These are phyloP conservation scores for Sordariomycetes sp. DNA, from an alignment of 2,329 filamentous ascomycete species.

Conservation along the genomic window DNA sequence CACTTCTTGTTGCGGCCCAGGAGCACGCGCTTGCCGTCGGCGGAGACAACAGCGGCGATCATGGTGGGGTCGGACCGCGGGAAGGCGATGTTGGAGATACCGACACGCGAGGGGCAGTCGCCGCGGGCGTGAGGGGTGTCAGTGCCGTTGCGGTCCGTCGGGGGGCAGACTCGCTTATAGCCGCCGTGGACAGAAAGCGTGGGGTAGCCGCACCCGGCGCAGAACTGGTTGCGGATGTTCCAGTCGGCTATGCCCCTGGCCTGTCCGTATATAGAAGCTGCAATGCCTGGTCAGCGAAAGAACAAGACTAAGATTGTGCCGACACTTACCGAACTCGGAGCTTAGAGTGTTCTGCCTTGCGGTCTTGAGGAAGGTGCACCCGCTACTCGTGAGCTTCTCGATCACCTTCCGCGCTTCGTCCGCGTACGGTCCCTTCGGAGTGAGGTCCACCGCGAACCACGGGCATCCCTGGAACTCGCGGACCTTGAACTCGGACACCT, in stretches of 20 bases:
- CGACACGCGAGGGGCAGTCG: slow-evolving; percentile 71
- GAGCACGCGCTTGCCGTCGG: slow-evolving; percentile 66
- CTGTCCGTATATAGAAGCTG: slow-evolving; percentile 69
- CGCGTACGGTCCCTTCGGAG: slow-evolving; percentile 54
- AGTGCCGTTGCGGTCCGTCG: slow-evolving; percentile 48
- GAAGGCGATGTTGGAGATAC: slow-evolving; percentile 84
- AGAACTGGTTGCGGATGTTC: slow-evolving; percentile 89
- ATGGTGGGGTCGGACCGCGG: slow-evolving; percentile 89
- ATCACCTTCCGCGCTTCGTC: slow-evolving; percentile 46
- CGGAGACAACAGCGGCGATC: slow-evolving; percentile 84
- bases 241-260: slow-evolving; percentile 84
- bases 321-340: slow-evolving; percentile 45
- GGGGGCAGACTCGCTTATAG: slow-evolving; percentile 70
- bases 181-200: slow-evolving; percentile 72
- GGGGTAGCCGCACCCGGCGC: slow-evolving; percentile 73
- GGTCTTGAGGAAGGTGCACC: slow-evolving; percentile 56
- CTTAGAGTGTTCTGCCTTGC: slow-evolving; percentile 51
- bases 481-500: slow-evolving; percentile 40
- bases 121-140: slow-evolving; percentile 41
- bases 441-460: slow-evolving; percentile 85
- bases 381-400: slow-evolving; percentile 35
- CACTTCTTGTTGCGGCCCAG: slow-evolving; percentile 79
- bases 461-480: slow-evolving; percentile 68
- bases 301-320: not conserved
- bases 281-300: not conserved